Base-by-base conservation (phyloP, 768 basidiomycete genomes). In the Sistotremastrum suecicum region DNA sequence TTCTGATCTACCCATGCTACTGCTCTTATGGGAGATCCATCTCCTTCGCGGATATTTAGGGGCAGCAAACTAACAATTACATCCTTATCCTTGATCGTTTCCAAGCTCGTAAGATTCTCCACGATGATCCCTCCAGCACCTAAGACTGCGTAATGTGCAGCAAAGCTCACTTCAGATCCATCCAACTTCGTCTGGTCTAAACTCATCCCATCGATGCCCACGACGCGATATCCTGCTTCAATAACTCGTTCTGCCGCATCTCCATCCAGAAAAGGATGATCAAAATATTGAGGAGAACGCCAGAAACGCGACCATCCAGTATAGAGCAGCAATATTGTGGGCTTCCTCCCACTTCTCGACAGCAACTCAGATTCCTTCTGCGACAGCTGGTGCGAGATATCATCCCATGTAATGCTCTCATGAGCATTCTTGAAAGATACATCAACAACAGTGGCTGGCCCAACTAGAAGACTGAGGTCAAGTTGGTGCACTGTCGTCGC, bases 1-100 rank as follows among this genome's bases (percentile, higher is more conserved):
- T 20, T 20, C 20, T 20, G 20, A 20, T 20, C 20, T 20, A 20
- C 20, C 72, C 71, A 76, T 5, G 76, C 83, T 49, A 76, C 76
- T 3, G 80, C 83, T 50, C 83, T 68, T n/a, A 82, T 64, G 1
- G 83, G 83, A 9, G 79, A 78, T 4, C 78, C 83, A 54, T 86
- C 83, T 28, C 70, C 67, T 1, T 67, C 71, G 4, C 61, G 62
- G n/a, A 85, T 45, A 28, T 66, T 74, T 42, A 86, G 55, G 0
- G 82, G 82, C 36, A 76, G 55, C 44, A 84, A 55, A 45, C 71
- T 74, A 34, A 80, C 72, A 45, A 67, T 62, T 56, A 64, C 68
- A 1, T 58, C 55, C 34, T 57, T 56, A 30, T 38, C 46, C 5
- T 53, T 47, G 33, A 83, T 54, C 41, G 50, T 50, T 32, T 69